phyloP scores from a whole-genome alignment of 495 filamentous ascomycete genomes.

The Neurospora sp. region DNA sequence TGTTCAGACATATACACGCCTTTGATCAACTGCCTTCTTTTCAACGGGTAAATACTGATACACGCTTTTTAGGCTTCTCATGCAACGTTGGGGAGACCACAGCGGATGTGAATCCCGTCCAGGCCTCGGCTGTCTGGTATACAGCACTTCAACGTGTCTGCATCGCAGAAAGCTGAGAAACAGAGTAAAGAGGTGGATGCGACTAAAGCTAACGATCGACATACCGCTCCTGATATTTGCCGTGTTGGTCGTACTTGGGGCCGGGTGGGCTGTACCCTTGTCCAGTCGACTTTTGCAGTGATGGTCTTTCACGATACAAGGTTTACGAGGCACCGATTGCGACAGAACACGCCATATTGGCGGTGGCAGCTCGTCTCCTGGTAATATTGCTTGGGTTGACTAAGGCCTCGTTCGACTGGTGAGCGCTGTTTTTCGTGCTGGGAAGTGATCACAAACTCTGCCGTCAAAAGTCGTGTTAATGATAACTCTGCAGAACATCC shows the following conservation, averaged over 20 bases:
- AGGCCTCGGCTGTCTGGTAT: constrained; percentile 42
- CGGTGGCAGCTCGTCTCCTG: not conserved
- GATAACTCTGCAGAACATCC: not conserved
- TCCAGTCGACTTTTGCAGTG: not conserved
- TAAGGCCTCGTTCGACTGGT: not conserved
- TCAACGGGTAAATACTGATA: not conserved
- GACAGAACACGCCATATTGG: not conserved
- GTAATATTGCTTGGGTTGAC: too few relatives aligned
- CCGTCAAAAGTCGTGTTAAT: not conserved
- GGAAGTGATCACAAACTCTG: not conserved
- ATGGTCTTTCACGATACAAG: not conserved
- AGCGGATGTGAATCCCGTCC: constrained; percentile 42
- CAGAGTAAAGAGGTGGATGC: constrained; percentile 28
- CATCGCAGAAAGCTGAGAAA: constrained; percentile 22
- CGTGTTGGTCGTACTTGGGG: constrained; percentile 17
- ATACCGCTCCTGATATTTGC: constrained; percentile 24
- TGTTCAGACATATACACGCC: too few relatives aligned
- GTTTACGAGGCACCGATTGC: not conserved
- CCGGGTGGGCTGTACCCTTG: constrained; percentile 6
- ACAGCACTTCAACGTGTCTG: constrained; percentile 33
- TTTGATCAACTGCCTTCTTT: too few relatives aligned
- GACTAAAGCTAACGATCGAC: constrained; percentile 20
- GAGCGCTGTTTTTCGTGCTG: not conserved
- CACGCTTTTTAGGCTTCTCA: constrained; percentile 28
- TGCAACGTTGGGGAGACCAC: constrained; percentile 43